phyloP scores from a whole-genome alignment of 2,329 filamentous ascomycete genomes.

The Trichoderma oligosporum region DNA sequence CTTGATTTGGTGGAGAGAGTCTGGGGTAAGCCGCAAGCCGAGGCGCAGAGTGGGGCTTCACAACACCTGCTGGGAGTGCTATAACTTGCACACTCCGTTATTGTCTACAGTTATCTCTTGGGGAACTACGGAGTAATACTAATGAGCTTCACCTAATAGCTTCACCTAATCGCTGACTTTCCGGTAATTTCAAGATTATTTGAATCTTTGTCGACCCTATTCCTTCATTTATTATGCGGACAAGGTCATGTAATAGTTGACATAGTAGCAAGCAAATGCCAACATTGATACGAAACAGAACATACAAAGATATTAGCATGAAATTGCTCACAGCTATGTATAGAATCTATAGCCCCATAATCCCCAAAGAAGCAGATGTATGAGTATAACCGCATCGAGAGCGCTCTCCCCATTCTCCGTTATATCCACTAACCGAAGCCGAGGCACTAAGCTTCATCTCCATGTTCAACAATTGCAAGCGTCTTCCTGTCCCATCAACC shows the following conservation, averaged over 20 bases:
- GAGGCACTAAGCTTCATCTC: neutral
- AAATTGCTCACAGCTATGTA: constrained; percentile 17
- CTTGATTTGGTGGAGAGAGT: constrained; percentile 12
- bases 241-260: too few relatives aligned
- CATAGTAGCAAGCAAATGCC: too few relatives aligned
- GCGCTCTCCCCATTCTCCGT: neutral
- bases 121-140: too few relatives aligned
- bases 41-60: constrained; percentile 16
- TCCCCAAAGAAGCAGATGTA: constrained; percentile 4
- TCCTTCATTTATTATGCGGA: too few relatives aligned
- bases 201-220: too few relatives aligned
- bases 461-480: neutral
- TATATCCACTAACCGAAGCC: neutral
- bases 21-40: constrained; percentile 21
- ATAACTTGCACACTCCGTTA: too few relatives aligned
- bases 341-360: constrained; percentile 16
- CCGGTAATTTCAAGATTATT: too few relatives aligned
- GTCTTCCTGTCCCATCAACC: neutral
- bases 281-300: too few relatives aligned
- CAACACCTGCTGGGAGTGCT: neutral
- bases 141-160: too few relatives aligned
- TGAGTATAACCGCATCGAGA: constrained; percentile 3
- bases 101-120: too few relatives aligned
- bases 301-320: constrained; percentile 6
- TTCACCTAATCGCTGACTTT: too few relatives aligned